Conservation (phyloP, 352 stramenopile species). For the Salisapilia sapeloensis region DNA sequence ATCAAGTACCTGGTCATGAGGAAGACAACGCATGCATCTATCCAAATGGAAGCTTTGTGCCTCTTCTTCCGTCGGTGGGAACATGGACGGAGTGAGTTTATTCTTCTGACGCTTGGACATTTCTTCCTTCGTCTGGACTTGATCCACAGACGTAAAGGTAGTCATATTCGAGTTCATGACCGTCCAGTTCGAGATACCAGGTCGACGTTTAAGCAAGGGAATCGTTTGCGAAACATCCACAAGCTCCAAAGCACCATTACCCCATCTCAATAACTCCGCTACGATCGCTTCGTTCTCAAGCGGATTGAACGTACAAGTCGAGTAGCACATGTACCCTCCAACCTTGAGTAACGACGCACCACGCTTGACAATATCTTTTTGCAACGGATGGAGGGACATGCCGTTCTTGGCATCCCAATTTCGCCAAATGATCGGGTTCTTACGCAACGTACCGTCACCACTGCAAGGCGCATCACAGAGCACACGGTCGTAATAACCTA, state of each 20-base stretch:
- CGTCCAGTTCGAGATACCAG: constrained; percentile 87
- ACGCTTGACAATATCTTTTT: constrained; percentile 91
- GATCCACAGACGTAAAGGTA: constrained; percentile 60
- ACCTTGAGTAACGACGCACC: constrained; percentile 85
- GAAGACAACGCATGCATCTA: constrained; percentile 92
- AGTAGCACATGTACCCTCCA: constrained; percentile 91
- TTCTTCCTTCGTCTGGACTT: constrained; percentile 30
- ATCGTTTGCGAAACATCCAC: constrained; percentile 76
- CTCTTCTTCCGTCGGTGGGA: constrained; percentile 75
- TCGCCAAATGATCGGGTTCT: constrained; percentile 94
- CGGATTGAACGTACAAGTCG: constrained; percentile 97
- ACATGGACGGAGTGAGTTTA: constrained; percentile 72
- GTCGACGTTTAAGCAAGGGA: constrained; percentile 68
- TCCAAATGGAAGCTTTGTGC: constrained; percentile 70
- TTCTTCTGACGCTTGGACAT: constrained; percentile 57
- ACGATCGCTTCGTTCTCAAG: constrained; percentile 99
- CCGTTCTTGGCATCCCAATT: constrained; percentile 86
- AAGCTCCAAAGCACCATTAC: constrained; percentile 81
- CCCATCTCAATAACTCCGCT: constrained; percentile 84
- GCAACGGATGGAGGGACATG: constrained; percentile 87
- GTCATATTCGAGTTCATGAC: constrained; percentile 80
- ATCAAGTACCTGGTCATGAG: constrained; percentile 85
- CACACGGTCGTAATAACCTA: constrained; percentile 94
- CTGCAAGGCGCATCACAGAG: constrained; percentile 97
- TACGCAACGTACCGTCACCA: constrained; percentile 96